Base-by-base conservation (phyloP, 371 early-diverging fungal genomes). In the Fennellomyces sp. region DNA sequence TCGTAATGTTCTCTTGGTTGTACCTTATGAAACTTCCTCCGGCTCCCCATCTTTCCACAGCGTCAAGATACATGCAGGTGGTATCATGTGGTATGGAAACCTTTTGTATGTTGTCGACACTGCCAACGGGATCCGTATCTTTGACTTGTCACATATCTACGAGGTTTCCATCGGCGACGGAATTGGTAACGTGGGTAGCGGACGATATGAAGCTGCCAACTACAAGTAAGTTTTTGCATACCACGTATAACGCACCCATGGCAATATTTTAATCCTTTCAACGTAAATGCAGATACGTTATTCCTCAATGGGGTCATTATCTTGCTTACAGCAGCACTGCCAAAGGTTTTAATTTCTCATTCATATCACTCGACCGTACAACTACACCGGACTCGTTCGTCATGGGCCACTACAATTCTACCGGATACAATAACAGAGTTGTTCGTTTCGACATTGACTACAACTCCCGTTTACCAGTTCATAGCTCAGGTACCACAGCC, bases 391-490 rank as follows among this genome's bases (percentile, higher is more conserved):
- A 58, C 17, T 47, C 49, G 21, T 3, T 58, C 19, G 36, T 58
- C 8, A 48, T 58, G 33, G 58, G 58, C 1, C 48, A 58, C 17
- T 58, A 58, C 28, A 29, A 58, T 12, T 31, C 38, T 7, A 28
- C 23, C 3, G 58, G 58, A 12, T 25, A 19, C 12, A 47, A 45
- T 7, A 58, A 58, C 23, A n/a, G 58, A 11, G 49, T 58, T 25
- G 48, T 48, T 0, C 58, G 58, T 29, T 58, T 58, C n/a, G 49
- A 58, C 29, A 28, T 58, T 58, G 58, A 58, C 28, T 58, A 58
- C 35, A 35, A 29, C 2, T 48, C 58, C 1, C 58, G 49, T 29
- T 30, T 55, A 28, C 33, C 33, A 12, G 8, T 13, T 7, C 41
- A 54, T 29, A 36, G 47, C 2, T 45, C 49, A 12, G 49, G 33